Conservation (phyloP, 2,329 filamentous ascomycete genomes). For the Aspergillus versicolor region DNA sequence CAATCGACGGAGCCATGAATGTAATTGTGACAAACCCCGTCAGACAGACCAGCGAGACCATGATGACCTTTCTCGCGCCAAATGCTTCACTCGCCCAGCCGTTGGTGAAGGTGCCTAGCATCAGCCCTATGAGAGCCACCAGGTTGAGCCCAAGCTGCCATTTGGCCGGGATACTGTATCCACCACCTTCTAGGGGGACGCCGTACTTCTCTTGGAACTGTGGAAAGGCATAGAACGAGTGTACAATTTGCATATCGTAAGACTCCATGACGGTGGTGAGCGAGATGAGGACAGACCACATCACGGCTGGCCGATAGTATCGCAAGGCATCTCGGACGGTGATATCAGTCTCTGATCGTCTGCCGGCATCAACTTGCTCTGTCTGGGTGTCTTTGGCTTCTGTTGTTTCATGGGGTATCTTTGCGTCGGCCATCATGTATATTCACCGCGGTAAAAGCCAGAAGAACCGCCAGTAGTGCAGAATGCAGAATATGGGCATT, state of each 20-base stretch:
- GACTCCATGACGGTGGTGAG: conserved; percentile 42
- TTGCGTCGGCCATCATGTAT: not conserved
- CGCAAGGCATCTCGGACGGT: conserved; percentile 31
- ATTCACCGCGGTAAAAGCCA: no score
- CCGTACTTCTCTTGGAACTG: conserved; percentile 34
- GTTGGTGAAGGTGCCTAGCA: conserved; percentile 30
- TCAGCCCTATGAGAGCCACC: conserved; percentile 21
- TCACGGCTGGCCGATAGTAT: conserved; percentile 34
- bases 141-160: conserved; percentile 34
- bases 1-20: conserved; percentile 47
- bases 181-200: conserved; percentile 17
- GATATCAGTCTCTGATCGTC: conserved; percentile 29
- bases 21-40: conserved; percentile 46
- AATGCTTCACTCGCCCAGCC: conserved; percentile 28
- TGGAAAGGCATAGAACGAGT: conserved; percentile 32
- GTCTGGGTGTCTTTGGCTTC: not conserved
- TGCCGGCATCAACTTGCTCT: not conserved
- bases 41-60: conserved; percentile 39
- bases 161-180: conserved; percentile 27
- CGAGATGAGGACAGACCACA: conserved; percentile 37
- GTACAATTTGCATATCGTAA: conserved; percentile 26
- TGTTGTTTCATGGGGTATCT: not conserved
- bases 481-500: no score
- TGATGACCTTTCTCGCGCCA: conserved; percentile 31
- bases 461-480: no score